Base-by-base conservation (phyloP, 768 basidiomycete genomes). In the Rhodotorula graminis region DNA sequence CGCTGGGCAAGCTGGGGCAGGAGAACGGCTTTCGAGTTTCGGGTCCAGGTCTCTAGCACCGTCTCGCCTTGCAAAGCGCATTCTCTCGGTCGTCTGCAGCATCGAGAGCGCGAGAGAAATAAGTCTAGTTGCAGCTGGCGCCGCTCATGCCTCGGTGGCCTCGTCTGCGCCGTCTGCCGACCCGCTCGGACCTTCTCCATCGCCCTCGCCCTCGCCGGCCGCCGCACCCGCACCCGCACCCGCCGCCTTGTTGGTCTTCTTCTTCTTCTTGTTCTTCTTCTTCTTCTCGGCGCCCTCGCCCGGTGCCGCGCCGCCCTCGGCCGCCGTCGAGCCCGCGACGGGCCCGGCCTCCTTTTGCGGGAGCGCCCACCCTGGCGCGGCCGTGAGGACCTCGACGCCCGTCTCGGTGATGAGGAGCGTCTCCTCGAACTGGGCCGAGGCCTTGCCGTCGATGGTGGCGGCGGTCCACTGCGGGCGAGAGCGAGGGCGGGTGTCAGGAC, bases 371-470 rank as follows among this genome's bases (percentile, higher is more conserved):
- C 72, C 74, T 14, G 70, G 77, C 15, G 76, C 77, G 14, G 68
- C 73, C 8, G 79, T 79, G 29, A 79, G 69, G 27, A 79, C 70
- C 62, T 79, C 79, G 42, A 76, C 67, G 40, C 79, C 79, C 3
- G 64, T 69, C 33, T 71, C 69, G 14, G 79, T 79, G 37, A 79
- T 69, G 27, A 99, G 81, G 50, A 99, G 83, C 1, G 95, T 97
- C 78, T 99, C 96, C 81, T 99, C 96, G 79, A 97, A 99, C 78
- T 99, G 96, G 2, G 96, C 96, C 71, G 91, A 93, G 67, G 86
- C 84, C 80, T 90, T 90, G 33, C 93, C 95, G 81, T 97, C 95
- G 19, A 86, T 81, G 9, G 96, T 99, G 29, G 90, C 92, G 3
- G 94, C 92, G 7, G 66, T 67, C 66, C 66, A 67, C 66, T 67